Evolutionary conservation across 306 rosid species (phyloP).

Genomic region (Cotoneaster glaucophyllus): DNA sequence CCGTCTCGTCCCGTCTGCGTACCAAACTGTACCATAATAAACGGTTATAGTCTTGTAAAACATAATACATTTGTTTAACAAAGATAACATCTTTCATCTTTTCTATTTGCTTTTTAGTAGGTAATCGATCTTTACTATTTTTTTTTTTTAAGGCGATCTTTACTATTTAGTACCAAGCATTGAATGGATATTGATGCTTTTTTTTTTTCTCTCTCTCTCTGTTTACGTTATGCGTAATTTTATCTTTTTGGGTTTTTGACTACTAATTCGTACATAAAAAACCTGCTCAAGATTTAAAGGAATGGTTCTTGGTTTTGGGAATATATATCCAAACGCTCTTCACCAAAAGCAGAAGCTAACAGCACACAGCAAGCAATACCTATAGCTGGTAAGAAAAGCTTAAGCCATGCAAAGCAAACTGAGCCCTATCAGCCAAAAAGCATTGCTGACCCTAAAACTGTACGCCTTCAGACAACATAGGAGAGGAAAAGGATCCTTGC

Average conservation of each 20-base stretch:
- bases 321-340: not conserved
- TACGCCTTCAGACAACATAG: no score
- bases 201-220: no score
- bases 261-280: not conserved
- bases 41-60: not conserved
- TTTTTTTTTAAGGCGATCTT: no score
- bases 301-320: not conserved
- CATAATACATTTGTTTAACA: not conserved
- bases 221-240: not conserved
- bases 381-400: not conserved
- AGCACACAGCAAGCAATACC: conserved; percentile 28
- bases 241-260: not conserved
- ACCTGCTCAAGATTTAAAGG: not conserved
- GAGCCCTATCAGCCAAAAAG: not conserved
- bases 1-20: no score
- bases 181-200: no score
- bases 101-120: not conserved
- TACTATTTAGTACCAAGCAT: no score
- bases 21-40: no score
- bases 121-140: no score
- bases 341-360: conserved; percentile 3
- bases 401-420: not conserved
- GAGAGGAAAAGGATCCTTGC: no score
- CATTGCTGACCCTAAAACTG: no score
- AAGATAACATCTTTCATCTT: not conserved